Conservation (phyloP, 1,139 yeast species). For the Geotrichum candidum region DNA sequence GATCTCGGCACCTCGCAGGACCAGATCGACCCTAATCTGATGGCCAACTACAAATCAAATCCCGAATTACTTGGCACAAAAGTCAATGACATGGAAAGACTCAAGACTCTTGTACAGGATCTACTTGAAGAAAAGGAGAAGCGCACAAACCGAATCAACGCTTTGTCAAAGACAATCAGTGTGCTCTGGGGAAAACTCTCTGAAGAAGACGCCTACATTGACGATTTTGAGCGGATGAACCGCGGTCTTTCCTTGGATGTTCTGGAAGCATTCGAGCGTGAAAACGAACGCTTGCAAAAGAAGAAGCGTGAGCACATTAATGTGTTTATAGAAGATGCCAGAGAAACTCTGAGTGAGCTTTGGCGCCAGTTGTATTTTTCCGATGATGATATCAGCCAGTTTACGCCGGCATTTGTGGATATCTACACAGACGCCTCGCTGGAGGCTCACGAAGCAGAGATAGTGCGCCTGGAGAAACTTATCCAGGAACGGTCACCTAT, state of each 20-base stretch:
- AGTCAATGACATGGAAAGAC: conserved; percentile 24
- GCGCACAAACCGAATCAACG: conserved; percentile 20
- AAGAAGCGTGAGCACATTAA: conserved; percentile 62
- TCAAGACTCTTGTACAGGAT: conserved; percentile 19
- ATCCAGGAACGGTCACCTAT: conserved; percentile 37
- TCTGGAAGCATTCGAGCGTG: conserved; percentile 42
- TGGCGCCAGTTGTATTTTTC: conserved; percentile 64
- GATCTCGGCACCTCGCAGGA: conserved; percentile 34
- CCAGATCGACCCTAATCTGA: conserved; percentile 28
- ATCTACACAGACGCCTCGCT: conserved; percentile 49
- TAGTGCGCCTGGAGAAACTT: conserved; percentile 44
- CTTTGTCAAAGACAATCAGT: conserved; percentile 19
- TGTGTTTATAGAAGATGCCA: conserved; percentile 57
- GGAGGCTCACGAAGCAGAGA: conserved; percentile 58
- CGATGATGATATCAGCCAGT: conserved; percentile 39
- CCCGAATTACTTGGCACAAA: conserved; percentile 31
- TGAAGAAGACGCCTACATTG: conserved; percentile 22
- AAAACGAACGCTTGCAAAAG: conserved; percentile 51
- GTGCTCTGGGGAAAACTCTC: conserved; percentile 31
- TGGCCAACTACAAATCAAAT: conserved; percentile 24
- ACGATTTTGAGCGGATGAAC: conserved; percentile 28
- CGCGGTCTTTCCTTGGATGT: conserved; percentile 34
- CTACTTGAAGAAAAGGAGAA: conserved; percentile 21
- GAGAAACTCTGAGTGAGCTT: conserved; percentile 49
- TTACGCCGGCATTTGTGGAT: conserved; percentile 38